Evolutionary conservation across 345 rosid species (phyloP), one percentile per base, ranked within the genome.

Genomic region (Populus ilicifolia): DNA sequence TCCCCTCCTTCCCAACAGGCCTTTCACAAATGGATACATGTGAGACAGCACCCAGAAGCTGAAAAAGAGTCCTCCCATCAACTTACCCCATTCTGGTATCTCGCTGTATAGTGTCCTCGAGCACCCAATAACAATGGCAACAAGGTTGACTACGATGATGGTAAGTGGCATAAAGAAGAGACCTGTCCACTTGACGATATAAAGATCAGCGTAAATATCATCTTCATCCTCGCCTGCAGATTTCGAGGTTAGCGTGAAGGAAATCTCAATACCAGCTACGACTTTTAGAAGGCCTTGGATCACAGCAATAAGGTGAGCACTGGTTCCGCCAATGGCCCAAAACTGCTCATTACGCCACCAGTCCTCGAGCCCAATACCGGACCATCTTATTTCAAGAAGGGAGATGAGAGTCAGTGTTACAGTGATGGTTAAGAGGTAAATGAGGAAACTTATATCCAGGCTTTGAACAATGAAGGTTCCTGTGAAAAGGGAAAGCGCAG

Each of bases 281-380:
- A 93, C 91, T 85, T 95, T 93, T 1, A 95, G 89, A 36, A 93
- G 87, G 1, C 99, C 99, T 75, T 95, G 99, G 5, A 93, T 56
- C 18, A 95, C 98, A 4, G 98, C 97, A 10, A 80, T 91, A 0
- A 95, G 88, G 84, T 93, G 98, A 68, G 99, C 98, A 8, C 98
- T 95, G 0, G 96, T 82, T 62, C 99, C 98, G 12, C 99, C 99
- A 14, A 95, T 95, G 1, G 89, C 79, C 99, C 98, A 95, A 78
- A 95, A 95, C 78, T 92, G 97, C 88, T 95, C 97, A 8, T 95
- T 95, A 33, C 97, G 86, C 99, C 98, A 95, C 87, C 89, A 89
- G 69, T 93, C 99, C 78, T 95, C 99, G 0, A 94, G 87, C 8
- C 85, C 91, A 0, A 95, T 83, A 0, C 98, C 97, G 0, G 98